Percentiles rank a stretch among this genome's conserved stretches.
Evolutionary conservation across 1,139 yeast species (phyloP).

Genomic region (Yamadazyma buinensis): DNA sequence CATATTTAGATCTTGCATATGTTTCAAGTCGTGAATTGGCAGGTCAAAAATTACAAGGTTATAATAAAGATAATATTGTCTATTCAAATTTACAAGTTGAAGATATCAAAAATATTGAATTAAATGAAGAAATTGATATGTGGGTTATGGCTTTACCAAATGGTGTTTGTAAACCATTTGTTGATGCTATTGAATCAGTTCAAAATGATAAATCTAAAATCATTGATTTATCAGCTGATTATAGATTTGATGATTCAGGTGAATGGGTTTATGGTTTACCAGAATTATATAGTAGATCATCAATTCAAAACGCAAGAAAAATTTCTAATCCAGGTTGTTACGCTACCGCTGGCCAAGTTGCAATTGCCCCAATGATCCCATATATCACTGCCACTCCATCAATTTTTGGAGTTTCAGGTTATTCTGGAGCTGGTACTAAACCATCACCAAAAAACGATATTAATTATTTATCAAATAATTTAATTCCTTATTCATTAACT

Average conservation of each 20-base stretch:
- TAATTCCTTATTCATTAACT: constrained; percentile 92
- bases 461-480: constrained; percentile 66
- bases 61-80: constrained; percentile 71
- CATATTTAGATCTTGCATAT: constrained; percentile 80
- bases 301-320: constrained; percentile 70
- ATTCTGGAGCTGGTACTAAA: constrained; percentile 98
- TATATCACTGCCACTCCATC: constrained; percentile 69
- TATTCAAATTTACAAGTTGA: constrained; percentile 86
- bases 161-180: constrained; percentile 97
- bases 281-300: constrained; percentile 61
- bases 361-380: constrained; percentile 78
- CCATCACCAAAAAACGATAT: constrained; percentile 95
- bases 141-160: constrained; percentile 99
- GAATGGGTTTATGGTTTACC: constrained; percentile 96
- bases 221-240: constrained; percentile 92
- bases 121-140: constrained; percentile 75
- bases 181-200: constrained; percentile 81
- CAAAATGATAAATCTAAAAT: constrained; percentile 75
- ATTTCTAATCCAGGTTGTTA: constrained; percentile 98
- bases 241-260: constrained; percentile 82
- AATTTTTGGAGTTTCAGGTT: constrained; percentile 93
- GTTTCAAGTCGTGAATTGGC: constrained; percentile 93
- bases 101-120: constrained; percentile 77
- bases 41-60: constrained; percentile 84
- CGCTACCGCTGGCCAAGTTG: constrained; percentile 95